Evolutionary conservation across 2,329 filamentous ascomycete species (phyloP), one percentile per base, ranked within the genome.

Genomic region (Exserohilum turcica): DNA sequence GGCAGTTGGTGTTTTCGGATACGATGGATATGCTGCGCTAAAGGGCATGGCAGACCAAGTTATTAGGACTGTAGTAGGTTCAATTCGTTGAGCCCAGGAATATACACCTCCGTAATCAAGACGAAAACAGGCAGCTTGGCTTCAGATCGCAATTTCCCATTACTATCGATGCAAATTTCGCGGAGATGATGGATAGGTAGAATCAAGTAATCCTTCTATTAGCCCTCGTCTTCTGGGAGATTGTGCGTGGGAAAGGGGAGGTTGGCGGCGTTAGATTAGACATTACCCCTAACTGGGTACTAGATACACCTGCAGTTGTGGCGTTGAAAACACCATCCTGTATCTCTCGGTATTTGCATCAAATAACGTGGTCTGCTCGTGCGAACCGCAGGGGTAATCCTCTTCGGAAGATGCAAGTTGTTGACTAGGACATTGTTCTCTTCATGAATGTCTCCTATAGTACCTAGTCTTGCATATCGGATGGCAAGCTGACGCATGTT

Each of bases 81-180:
- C 78, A 82, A 2, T 74, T 79, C 28, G 77, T 80, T 2, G 78
- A 77, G 6, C 81, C 82, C 3, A 79, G 73, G 4, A 66, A 39
- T 79, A 78, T 0, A 78, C 81, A 3, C 82, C 81, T 0, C 82
- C 82, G 54, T 84, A 3, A 84, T 76, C 55, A 81, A 82, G 2
- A 80, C 73, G 21, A 83, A 66, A 0, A 84, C 81, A 0, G 81
- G 81, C 2, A 82, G 67, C 29, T 54, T 61, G 12, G 36, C 36
- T 4, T n/a, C 5, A 65, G 70, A 6, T 7, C 28, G 16, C 8
- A 54, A 24, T 42, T 48, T 9, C 1, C 33, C 21, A 28, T 48
- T 1, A 79, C 79, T 0, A 76, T 71, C 32, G 6, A 59, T 0
- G 74, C 76, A 52, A 80, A 75, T 53, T n/a, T n/a, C 79, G 82